Evolutionary conservation across 139 green algal species (phyloP).

Genomic region (Chlorella ohadii): DNA sequence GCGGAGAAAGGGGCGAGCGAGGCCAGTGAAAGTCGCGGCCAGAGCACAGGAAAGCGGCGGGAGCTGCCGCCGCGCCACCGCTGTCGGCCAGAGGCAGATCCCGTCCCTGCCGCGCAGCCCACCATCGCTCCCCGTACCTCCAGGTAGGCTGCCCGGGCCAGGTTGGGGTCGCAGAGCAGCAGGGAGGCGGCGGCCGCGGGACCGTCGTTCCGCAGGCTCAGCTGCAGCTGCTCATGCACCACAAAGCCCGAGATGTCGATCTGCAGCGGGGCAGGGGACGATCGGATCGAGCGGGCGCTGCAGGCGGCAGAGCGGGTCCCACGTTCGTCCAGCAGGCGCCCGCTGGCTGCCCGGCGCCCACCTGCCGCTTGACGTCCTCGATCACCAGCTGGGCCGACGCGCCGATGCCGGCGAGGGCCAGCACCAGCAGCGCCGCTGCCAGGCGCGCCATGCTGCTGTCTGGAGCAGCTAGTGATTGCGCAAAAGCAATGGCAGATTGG

Average conservation of each 20-base stretch:
- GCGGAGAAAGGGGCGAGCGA: no score
- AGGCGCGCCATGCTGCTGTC: not conserved
- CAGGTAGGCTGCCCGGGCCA: not conserved
- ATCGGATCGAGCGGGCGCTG: no score
- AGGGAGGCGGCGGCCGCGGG: not conserved
- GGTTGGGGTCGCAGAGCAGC: not conserved
- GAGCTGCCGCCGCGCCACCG: no score
- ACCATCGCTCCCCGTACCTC: not conserved
- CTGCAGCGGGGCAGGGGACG: not conserved
- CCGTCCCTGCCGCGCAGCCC: not conserved
- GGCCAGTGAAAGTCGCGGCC: no score
- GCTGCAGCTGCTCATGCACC: not conserved
- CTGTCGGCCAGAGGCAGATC: not conserved
- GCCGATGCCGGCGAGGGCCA: not conserved
- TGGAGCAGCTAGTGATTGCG: no score
- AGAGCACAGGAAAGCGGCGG: no score
- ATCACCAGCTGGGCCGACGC: slow-evolving; percentile 13
- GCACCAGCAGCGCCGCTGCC: not conserved
- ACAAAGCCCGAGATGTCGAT: slow-evolving; percentile 11
- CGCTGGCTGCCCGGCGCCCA: not conserved
- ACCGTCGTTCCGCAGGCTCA: slow-evolving; percentile 18
- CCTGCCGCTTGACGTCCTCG: slow-evolving; percentile 1
- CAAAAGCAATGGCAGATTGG: no score
- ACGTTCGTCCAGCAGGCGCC: not conserved
- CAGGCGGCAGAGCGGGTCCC: not conserved